Conservation (phyloP, 1,139 yeast genomes). For the Schwanniomyces etchellsii region DNA sequence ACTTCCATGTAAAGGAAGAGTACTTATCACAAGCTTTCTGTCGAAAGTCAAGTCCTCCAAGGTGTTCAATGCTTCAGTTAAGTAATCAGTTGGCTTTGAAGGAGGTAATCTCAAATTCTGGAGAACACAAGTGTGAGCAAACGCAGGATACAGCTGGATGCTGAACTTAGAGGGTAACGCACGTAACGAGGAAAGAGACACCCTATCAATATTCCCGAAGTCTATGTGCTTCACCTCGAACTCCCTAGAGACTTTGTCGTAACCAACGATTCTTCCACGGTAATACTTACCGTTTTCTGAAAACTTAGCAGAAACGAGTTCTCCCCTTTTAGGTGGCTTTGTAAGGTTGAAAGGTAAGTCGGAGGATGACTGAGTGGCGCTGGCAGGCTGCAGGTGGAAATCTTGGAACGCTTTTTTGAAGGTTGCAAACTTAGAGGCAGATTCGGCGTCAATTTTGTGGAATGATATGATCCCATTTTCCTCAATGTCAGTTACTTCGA, state of each 20-base stretch:
- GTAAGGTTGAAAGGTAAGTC: conserved; percentile 45
- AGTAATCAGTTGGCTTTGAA: conserved; percentile 50
- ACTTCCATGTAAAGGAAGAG: conserved; percentile 34
- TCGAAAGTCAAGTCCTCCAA: conserved; percentile 52
- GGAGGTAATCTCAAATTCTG: conserved; percentile 61
- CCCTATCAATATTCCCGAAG: conserved; percentile 55
- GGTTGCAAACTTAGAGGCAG: conserved; percentile 26
- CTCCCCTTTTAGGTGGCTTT: conserved; percentile 50
- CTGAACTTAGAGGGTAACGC: conserved; percentile 51
- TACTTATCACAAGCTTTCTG: conserved; percentile 55
- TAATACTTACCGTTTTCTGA: conserved; percentile 51
- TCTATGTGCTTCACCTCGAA: conserved; percentile 60
- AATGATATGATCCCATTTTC: conserved; percentile 45
- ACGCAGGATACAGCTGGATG: conserved; percentile 38
- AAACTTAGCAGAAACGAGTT: conserved; percentile 53
- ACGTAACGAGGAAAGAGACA: conserved; percentile 43
- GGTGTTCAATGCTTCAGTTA: conserved; percentile 51
- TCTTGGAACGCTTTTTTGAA: conserved; percentile 45
- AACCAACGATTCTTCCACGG: conserved; percentile 52
- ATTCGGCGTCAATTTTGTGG: conserved; percentile 39
- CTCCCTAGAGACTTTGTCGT: conserved; percentile 42
- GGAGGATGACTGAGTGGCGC: conserved; percentile 30
- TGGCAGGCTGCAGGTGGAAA: conserved; percentile 36
- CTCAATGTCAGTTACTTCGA: conserved; percentile 53
- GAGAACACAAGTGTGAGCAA: conserved; percentile 54